Evolutionary conservation across 2,329 filamentous ascomycete genomes (phyloP).

Genomic region (Ascochyta pisi): DNA sequence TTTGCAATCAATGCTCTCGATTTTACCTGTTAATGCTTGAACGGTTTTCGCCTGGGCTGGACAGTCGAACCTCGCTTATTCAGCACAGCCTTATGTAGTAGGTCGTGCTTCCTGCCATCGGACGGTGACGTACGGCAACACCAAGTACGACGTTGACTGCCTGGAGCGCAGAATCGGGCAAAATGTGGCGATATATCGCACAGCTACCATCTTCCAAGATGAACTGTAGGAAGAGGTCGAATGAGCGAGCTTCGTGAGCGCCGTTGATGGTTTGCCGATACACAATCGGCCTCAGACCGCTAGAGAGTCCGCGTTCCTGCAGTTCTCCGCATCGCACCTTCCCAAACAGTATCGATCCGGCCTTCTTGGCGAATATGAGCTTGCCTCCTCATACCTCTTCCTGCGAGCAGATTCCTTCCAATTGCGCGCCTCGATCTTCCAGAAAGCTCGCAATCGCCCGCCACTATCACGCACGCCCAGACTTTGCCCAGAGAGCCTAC

Average conservation of each 20-base stretch:
- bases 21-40: not conserved
- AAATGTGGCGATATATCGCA: not conserved
- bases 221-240: not conserved
- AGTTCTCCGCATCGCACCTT: slow-evolving; percentile 16
- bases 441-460: slow-evolving; percentile 10
- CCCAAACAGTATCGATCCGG: slow-evolving; percentile 9
- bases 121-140: not conserved
- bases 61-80: not conserved
- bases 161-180: not conserved
- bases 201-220: not conserved
- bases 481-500: slow-evolving; percentile 21
- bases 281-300: slow-evolving; percentile 9
- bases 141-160: not conserved
- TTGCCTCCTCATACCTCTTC: slow-evolving; percentile 8
- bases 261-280: slow-evolving; percentile 8
- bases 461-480: slow-evolving; percentile 25
- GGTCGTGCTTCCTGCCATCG: not conserved
- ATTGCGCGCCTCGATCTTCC: not conserved
- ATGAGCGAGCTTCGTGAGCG: not conserved
- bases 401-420: slow-evolving; percentile 11
- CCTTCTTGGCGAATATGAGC: slow-evolving; percentile 9
- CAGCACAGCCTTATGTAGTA: not conserved
- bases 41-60: not conserved
- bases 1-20: not conserved
- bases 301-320: slow-evolving; percentile 13